Evolutionary conservation across 768 basidiomycete species (phyloP).

Genomic region (Galerina marginata): DNA sequence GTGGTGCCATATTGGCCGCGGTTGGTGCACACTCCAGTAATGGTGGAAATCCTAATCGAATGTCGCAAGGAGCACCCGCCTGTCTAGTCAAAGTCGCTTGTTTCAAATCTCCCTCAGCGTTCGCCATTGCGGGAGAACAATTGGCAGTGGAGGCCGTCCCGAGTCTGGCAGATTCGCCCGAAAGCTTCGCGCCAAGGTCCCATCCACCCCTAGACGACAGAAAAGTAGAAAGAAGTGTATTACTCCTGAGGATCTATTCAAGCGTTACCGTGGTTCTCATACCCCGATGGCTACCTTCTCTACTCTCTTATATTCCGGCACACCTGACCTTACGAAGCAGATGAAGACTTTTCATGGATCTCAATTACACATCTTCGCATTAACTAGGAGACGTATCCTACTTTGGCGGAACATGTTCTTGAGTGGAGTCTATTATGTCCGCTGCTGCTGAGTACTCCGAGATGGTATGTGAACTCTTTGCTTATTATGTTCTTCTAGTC

Average conservation of each 20-base stretch:
- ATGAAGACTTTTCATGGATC: slow-evolving; percentile 24
- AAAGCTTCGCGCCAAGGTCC: slow-evolving; percentile 39
- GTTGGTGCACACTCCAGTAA: slow-evolving; percentile 38
- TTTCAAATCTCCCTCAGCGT: slow-evolving; percentile 42
- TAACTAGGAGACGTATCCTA: slow-evolving; percentile 41
- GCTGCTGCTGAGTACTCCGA: slow-evolving; percentile 49
- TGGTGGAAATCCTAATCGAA: slow-evolving; percentile 27
- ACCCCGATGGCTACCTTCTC: slow-evolving; percentile 41
- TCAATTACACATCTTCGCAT: slow-evolving; percentile 43
- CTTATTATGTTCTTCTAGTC: slow-evolving; percentile 1
- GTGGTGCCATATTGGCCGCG: slow-evolving; percentile 52
- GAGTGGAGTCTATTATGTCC: slow-evolving; percentile 51
- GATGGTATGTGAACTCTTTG: slow-evolving; percentile 33
- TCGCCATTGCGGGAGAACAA: slow-evolving; percentile 41
- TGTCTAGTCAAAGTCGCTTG: slow-evolving; percentile 43
- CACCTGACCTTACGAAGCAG: slow-evolving; percentile 15
- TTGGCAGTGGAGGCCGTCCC: slow-evolving; percentile 34
- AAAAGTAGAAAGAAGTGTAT: slow-evolving; percentile 37
- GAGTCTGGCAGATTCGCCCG: slow-evolving; percentile 36
- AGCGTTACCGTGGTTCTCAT: slow-evolving; percentile 33
- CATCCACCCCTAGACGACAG: slow-evolving; percentile 45
- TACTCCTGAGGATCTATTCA: slow-evolving; percentile 32
- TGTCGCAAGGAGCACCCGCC: slow-evolving; percentile 8
- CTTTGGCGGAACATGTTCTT: slow-evolving; percentile 49
- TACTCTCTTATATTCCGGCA: slow-evolving; percentile 28